phyloP scores from a whole-genome alignment of 2,329 filamentous ascomycete species.

The Leptodontidium sp. region DNA sequence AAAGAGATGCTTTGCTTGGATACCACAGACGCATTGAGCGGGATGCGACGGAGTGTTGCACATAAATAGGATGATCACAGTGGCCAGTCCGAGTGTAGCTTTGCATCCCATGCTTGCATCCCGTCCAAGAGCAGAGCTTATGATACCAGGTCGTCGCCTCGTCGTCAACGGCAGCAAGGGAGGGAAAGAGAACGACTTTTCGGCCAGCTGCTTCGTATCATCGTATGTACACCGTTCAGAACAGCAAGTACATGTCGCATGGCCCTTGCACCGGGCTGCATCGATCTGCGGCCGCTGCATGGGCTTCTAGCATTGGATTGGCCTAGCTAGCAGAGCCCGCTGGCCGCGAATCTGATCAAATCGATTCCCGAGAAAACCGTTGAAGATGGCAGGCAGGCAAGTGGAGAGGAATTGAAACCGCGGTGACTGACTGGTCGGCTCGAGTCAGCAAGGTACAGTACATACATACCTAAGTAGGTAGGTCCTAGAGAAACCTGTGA shows the following conservation, averaged over 20 bases:
- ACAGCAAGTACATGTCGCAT: constrained; percentile 20
- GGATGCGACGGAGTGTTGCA: constrained; percentile 30
- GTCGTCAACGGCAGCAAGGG: neutral
- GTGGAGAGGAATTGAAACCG: constrained; percentile 8
- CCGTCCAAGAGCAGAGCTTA: constrained; percentile 2
- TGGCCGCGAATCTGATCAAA: constrained; percentile 24
- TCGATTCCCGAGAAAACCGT: constrained; percentile 25
- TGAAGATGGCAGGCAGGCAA: constrained; percentile 16
- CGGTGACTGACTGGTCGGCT: constrained; percentile 1
- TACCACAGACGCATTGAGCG: constrained; percentile 21
- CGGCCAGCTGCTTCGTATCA: neutral
- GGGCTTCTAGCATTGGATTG: constrained; percentile 9
- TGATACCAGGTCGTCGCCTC: neutral
- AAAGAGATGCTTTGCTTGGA: constrained; percentile 25
- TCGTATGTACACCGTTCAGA: neutral
- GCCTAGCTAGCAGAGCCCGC: neutral
- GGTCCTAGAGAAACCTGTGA: neutral
- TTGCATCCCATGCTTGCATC: constrained; percentile 1
- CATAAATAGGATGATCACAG: constrained; percentile 20
- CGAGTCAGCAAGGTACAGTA: neutral
- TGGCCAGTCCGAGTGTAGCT: constrained; percentile 11
- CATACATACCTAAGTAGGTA: neutral
- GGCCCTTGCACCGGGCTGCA: constrained; percentile 30
- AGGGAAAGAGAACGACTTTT: neutral
- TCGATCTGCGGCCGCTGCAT: constrained; percentile 25